A percentile compares a stretch with the other conserved stretches of the same genome.
Evolutionary conservation across 2,329 filamentous ascomycete species (phyloP).

Genomic region (Zymoseptoria brevis): DNA sequence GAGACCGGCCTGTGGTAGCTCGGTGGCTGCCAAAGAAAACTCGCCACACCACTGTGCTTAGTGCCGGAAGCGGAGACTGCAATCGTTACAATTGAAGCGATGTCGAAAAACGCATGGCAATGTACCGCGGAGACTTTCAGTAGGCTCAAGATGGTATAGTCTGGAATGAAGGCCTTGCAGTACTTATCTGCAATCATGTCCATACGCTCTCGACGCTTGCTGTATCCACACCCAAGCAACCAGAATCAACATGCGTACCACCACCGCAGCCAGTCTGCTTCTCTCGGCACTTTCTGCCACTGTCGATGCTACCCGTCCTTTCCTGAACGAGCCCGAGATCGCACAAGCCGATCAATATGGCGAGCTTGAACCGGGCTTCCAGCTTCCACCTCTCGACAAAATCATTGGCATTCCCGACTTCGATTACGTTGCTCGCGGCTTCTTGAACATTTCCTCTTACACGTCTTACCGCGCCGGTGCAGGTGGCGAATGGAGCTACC

Average conservation of each 20-base stretch:
- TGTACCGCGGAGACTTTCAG: not conserved
- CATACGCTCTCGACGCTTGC: not conserved
- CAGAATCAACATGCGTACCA: not conserved
- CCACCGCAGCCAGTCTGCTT: not conserved
- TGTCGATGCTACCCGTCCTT: slow-evolving; percentile 11
- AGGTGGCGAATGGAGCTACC: slow-evolving; percentile 22
- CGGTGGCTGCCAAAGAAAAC: not conserved
- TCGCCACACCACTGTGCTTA: not conserved
- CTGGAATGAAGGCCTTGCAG: not conserved
- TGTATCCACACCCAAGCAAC: not conserved
- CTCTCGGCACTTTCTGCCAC: slow-evolving; percentile 4
- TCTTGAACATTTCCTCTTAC: slow-evolving; percentile 14
- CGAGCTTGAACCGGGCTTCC: slow-evolving; percentile 3
- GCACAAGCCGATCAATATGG: slow-evolving; percentile 12
- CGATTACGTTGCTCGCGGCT: slow-evolving; percentile 10
- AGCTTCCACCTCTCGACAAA: slow-evolving; percentile 8
- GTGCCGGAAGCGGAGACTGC: not conserved
- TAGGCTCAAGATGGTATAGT: not conserved
- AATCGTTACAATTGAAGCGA: not conserved
- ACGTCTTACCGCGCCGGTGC: slow-evolving; percentile 24
- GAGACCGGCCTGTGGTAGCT: not conserved
- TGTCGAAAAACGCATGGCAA: not conserved
- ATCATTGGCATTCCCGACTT: slow-evolving; percentile 19
- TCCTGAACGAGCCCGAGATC: slow-evolving; percentile 12
- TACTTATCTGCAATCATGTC: not conserved